Conservation (phyloP, 768 basidiomycete genomes). For the Mrakia hoshinonis region DNA sequence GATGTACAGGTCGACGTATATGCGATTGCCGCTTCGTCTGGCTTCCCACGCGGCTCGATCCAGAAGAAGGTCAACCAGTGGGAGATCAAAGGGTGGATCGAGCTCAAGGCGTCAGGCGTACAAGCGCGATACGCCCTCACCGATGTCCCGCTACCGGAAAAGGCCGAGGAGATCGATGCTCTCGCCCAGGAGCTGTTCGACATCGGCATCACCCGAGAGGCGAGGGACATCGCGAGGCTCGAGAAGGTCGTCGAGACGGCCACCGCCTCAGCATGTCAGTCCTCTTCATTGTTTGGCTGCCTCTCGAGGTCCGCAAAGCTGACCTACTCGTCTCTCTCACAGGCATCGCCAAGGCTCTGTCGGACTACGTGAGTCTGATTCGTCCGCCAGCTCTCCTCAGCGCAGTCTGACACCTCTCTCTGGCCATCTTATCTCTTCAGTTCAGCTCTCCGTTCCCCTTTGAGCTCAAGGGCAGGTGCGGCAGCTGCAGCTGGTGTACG, state of each 20-base stretch:
- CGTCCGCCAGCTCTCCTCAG: not conserved
- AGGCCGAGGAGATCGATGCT: constrained; percentile 38
- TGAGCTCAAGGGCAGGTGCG: not conserved
- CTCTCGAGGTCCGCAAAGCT: no score
- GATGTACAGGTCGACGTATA: constrained; percentile 46
- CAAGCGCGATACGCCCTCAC: constrained; percentile 43
- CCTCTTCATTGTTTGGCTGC: not conserved
- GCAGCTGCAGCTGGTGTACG: not conserved
- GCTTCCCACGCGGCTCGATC: constrained; percentile 40
- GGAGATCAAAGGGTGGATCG: constrained; percentile 42
- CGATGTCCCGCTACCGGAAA: constrained; percentile 41
- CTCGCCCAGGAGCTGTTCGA: constrained; percentile 41
- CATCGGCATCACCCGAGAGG: constrained; percentile 45
- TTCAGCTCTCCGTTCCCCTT: not conserved
- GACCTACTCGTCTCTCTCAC: not conserved
- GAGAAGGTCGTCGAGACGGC: constrained; percentile 44
- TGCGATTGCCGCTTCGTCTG: constrained; percentile 34
- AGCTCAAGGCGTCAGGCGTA: constrained; percentile 43
- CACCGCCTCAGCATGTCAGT: constrained; percentile 43
- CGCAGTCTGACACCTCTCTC: not conserved
- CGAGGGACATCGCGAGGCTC: constrained; percentile 44
- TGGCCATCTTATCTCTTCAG: not conserved
- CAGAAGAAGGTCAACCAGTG: constrained; percentile 43
- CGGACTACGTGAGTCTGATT: constrained; percentile 46
- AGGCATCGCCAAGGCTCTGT: constrained; percentile 46